Percentiles rank a stretch among this genome's conserved stretches.
Conservation (phyloP, 306 rosid genomes). For the Rosa multiflora region DNA sequence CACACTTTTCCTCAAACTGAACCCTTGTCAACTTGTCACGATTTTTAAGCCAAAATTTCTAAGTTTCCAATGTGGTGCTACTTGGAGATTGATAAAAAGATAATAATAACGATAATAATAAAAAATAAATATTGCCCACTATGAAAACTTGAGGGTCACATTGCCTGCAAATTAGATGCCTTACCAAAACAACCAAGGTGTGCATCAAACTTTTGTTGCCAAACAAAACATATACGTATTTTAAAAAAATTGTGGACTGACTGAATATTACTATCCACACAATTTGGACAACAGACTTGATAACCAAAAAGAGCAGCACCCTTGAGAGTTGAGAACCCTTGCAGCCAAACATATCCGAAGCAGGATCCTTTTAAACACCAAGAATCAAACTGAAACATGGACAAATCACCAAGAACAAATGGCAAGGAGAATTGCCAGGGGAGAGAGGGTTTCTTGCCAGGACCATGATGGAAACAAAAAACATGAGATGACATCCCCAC, state of each 20-base stretch:
- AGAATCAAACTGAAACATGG: background rate
- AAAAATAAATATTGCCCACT: background rate
- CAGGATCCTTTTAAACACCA: background rate
- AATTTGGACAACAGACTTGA: background rate
- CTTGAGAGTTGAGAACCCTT: background rate
- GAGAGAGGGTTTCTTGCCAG: background rate
- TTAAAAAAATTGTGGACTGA: background rate
- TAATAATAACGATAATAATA: background rate
- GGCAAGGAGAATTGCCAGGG: background rate
- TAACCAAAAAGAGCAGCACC: background rate
- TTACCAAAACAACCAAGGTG: background rate
- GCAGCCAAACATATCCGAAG: background rate
- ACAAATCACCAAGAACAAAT: background rate
- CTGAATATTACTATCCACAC: background rate
- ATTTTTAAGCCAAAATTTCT: background rate
- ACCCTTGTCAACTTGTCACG: background rate
- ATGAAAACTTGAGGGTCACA: background rate
- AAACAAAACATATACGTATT: background rate
- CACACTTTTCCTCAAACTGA: background rate
- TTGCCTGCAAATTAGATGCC: background rate
- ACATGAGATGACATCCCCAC: background rate
- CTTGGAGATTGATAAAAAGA: background rate
- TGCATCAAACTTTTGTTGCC: background rate
- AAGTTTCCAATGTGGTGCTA: background rate
- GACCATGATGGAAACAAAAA: background rate